phyloP scores from a whole-genome alignment of 2,329 filamentous ascomycete species.

The Cercospora nicotianae region DNA sequence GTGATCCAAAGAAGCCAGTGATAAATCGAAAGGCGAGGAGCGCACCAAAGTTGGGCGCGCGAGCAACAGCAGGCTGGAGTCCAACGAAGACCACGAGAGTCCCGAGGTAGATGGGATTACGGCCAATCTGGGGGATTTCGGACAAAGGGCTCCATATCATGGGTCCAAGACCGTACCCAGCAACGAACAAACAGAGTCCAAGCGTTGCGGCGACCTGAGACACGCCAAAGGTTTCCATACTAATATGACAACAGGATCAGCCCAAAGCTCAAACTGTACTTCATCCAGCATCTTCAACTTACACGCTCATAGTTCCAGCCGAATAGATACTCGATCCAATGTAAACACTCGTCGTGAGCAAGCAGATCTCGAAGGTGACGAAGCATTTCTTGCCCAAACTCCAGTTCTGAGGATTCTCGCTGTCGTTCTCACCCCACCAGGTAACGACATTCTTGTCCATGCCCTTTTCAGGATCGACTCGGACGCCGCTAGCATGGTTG shows the following conservation, averaged over 20 bases:
- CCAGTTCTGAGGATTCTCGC: slow-evolving; percentile 42
- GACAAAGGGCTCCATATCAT: slow-evolving; percentile 50
- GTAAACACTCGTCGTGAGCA: slow-evolving; percentile 55
- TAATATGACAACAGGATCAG: neutral
- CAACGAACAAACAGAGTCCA: slow-evolving; percentile 53
- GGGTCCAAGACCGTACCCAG: slow-evolving; percentile 53
- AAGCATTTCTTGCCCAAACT: slow-evolving; percentile 43
- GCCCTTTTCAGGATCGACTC: slow-evolving; percentile 55
- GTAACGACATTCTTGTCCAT: slow-evolving; percentile 52
- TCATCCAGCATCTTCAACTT: neutral
- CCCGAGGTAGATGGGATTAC: slow-evolving; percentile 52
- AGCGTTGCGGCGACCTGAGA: slow-evolving; percentile 49
- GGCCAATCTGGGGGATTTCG: slow-evolving; percentile 53
- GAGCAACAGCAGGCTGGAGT: slow-evolving; percentile 50
- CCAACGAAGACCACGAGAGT: slow-evolving; percentile 53
- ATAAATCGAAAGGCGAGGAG: slow-evolving; percentile 56
- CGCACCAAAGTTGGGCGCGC: slow-evolving; percentile 55
- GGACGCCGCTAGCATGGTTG: slow-evolving; percentile 45
- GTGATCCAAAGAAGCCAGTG: slow-evolving; percentile 53
- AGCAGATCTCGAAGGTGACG: slow-evolving; percentile 49
- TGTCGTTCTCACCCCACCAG: slow-evolving; percentile 54
- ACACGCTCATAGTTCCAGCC: slow-evolving; percentile 44
- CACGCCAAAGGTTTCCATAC: slow-evolving; percentile 46
- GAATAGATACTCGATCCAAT: slow-evolving; percentile 55
- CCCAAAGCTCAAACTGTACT: neutral